A percentile compares a stretch with the other conserved stretches of the same genome.
These are phyloP conservation scores for Bremia lactucae DNA, from an alignment of 352 stramenopile genomes.

Conservation along the genomic window DNA sequence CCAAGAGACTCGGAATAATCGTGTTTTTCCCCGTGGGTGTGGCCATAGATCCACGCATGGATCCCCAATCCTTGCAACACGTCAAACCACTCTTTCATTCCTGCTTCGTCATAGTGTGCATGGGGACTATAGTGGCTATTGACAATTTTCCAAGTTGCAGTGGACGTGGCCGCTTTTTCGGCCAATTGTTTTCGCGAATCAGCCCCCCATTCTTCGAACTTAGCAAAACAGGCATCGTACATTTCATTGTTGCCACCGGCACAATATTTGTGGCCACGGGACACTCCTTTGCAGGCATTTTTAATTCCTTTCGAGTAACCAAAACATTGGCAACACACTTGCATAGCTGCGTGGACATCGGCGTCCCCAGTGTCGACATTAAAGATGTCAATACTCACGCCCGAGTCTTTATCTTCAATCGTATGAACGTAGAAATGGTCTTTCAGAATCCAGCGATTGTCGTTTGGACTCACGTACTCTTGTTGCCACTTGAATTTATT, in stretches of 20 bases:
- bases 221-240: conserved; percentile 31
- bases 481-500: conserved; percentile 39
- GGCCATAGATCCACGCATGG: conserved; percentile 26
- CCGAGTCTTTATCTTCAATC: conserved; percentile 22
- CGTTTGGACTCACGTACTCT: conserved; percentile 35
- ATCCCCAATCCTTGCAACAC: conserved; percentile 22
- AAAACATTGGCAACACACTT: conserved; percentile 52
- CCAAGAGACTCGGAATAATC: conserved; percentile 21
- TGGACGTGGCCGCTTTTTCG: conserved; percentile 30
- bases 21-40: conserved; percentile 22
- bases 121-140: conserved; percentile 44
- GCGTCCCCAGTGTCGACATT: conserved; percentile 44
- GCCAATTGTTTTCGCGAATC: conserved; percentile 30
- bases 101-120: conserved; percentile 22
- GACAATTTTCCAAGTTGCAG: conserved; percentile 24
- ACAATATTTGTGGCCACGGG: conserved; percentile 28
- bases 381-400: conserved; percentile 44
- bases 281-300: conserved; percentile 24
- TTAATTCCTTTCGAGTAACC: conserved; percentile 29
- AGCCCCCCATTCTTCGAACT: conserved; percentile 30
- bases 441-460: conserved; percentile 37
- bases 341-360: conserved; percentile 27
- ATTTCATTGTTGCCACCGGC: conserved; percentile 27
- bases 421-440: conserved; percentile 48
- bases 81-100: conserved; percentile 33